Conservation (phyloP, 2,329 filamentous ascomycete genomes). For the Thelonectria rubi region DNA sequence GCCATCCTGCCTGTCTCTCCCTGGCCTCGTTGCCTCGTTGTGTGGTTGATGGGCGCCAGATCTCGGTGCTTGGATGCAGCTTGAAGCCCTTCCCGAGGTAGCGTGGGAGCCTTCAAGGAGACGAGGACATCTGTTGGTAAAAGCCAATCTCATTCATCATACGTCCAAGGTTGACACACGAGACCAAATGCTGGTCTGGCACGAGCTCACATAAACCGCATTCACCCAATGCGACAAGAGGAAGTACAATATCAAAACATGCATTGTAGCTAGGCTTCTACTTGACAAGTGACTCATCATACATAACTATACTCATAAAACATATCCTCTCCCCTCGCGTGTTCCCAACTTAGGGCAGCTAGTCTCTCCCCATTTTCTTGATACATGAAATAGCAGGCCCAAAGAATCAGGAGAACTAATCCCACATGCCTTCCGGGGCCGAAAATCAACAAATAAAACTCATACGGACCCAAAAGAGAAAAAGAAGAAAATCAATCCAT, state of each 20-base stretch:
- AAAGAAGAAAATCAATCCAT: neutral
- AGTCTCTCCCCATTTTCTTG: neutral
- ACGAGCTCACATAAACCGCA: too few species aligned
- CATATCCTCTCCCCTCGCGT: neutral
- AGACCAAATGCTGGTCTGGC: too few species aligned
- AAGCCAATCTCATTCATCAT: neutral
- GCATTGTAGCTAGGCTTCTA: neutral
- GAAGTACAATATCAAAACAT: neutral
- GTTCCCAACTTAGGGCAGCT: neutral
- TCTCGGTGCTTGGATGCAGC: neutral
- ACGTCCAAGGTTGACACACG: neutral
- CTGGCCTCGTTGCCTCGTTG: neutral
- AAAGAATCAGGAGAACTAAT: constrained; percentile 4
- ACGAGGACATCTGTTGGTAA: too few species aligned
- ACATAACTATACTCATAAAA: neutral
- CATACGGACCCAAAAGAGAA: neutral
- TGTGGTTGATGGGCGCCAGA: neutral
- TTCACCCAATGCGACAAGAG: neutral
- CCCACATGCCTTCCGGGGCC: constrained; percentile 7
- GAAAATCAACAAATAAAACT: constrained; percentile 14
- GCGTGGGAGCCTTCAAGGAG: too few species aligned
- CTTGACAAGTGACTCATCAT: neutral
- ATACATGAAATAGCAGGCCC: neutral
- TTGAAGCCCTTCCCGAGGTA: neutral
- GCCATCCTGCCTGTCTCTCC: neutral